Percentiles rank a stretch among this genome's conserved stretches.
Conservation (phyloP, 768 basidiomycete genomes). For the Lentinula aciculospora region DNA sequence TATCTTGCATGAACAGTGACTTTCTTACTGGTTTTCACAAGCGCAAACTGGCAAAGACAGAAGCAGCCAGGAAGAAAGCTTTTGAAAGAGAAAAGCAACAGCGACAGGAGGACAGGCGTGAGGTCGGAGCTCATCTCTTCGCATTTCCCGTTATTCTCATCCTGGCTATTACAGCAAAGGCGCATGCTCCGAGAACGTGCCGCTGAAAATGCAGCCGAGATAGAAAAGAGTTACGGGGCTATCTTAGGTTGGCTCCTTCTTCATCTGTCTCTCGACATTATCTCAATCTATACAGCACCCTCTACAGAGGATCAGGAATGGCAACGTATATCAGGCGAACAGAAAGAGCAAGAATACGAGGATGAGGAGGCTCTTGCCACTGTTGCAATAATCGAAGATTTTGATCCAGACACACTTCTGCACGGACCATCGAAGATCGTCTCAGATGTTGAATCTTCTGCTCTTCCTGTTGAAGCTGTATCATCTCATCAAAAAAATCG, state of each 20-base stretch:
- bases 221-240: conserved; percentile 70
- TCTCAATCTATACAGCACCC: conserved; percentile 8
- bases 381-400: conserved; percentile 89
- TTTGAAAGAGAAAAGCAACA: conserved; percentile 73
- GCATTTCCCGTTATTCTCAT: conserved; percentile 12
- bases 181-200: conserved; percentile 75
- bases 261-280: conserved; percentile 1
- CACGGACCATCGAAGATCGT: conserved; percentile 32
- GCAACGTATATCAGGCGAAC: conserved; percentile 32
- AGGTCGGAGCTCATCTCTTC: conserved; percentile 43
- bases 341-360: conserved; percentile 68
- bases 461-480: not conserved
- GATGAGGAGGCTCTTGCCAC: conserved; percentile 83
- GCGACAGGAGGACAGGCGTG: conserved; percentile 65
- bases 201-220: conserved; percentile 65
- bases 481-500: conserved; percentile 13
- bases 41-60: conserved; percentile 80
- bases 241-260: conserved; percentile 28
- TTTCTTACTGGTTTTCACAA: conserved; percentile 94
- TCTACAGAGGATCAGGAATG: conserved; percentile 40
- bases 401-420: conserved; percentile 65
- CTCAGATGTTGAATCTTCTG: not conserved
- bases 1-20: conserved; percentile 44
- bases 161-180: conserved; percentile 53
- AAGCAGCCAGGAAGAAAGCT: conserved; percentile 69